Evolutionary conservation across 352 stramenopile genomes (phyloP), one percentile per base, ranked within the genome.

Genomic region (Phytophthora citrophthora): DNA sequence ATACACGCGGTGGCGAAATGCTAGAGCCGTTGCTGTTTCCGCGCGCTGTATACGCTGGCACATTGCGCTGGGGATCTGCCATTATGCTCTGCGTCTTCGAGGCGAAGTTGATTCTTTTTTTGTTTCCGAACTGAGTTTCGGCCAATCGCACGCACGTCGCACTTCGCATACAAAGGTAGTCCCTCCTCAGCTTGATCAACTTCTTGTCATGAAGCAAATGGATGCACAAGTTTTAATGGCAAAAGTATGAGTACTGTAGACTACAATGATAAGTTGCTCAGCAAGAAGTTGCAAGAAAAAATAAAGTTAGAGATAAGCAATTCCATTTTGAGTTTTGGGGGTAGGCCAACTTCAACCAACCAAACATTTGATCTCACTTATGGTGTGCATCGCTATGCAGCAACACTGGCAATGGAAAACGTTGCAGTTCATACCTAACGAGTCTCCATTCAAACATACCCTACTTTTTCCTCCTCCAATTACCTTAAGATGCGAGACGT

Each of bases 371-470:
- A 20, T 31, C 44, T 47, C 3, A 50, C 10, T n/a, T 49, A 62
- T 55, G 8, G 0, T 32, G 11, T 10, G 32, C 41, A n/a, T 16
- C 24, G 45, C 51, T 54, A 47, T 64, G 54, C 20, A 65, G 47
- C 34, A 36, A 54, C 13, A 46, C 36, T 59, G 20, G 29, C 23
- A 18, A 56, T 45, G 12, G 4, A 18, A 34, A 34, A 34, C 4
- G 12, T 47, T 40, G 45, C 38, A 9, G 51, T 62, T 69, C 44
- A 60, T 74, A 70, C n/a, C 55, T 64, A 68, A 64, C 39, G 52
- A 46, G 49, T 52, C 45, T 58, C 29, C 45, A 50, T 65, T 69
- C 59, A 72, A 68, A 58, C 63, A 63, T 51, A 63, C 39, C 54
- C 64, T 61, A 70, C 50, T 53, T 66, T n/a, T 47, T 51, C 46